Percentiles rank a stretch among this genome's conserved stretches.
Evolutionary conservation across 2,329 filamentous ascomycete genomes (phyloP).

Genomic region (Paecilomyces dactylethromorphus): DNA sequence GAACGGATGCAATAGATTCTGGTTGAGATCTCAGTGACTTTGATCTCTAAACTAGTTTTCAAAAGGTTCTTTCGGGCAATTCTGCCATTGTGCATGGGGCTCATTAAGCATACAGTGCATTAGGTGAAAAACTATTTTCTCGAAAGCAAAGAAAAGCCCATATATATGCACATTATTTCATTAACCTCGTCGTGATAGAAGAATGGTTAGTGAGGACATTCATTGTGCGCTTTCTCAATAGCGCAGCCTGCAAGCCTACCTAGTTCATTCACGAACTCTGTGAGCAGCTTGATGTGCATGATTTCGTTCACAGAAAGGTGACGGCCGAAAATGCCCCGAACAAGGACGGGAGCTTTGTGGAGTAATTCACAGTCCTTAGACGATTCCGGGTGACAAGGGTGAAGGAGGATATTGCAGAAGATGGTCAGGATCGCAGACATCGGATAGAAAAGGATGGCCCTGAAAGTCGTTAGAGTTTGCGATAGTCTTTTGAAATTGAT

Average conservation of each 20-base stretch:
- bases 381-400: conserved; percentile 40
- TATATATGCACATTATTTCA: too few species aligned
- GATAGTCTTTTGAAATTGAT: conserved; percentile 1
- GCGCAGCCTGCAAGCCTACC: conserved; percentile 39
- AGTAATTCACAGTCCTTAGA: conserved; percentile 44
- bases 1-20: background rate
- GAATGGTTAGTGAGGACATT: conserved; percentile 8
- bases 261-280: conserved; percentile 41
- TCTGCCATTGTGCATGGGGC: background rate
- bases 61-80: background rate
- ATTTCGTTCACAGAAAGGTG: conserved; percentile 29
- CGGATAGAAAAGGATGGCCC: conserved; percentile 53
- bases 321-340: conserved; percentile 30
- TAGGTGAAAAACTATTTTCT: too few species aligned
- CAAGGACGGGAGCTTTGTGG: conserved; percentile 35
- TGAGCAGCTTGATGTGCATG: conserved; percentile 35
- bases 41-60: background rate
- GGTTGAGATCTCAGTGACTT: too few species aligned
- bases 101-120: too few species aligned
- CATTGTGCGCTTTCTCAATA: conserved; percentile 32
- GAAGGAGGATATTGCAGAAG: conserved; percentile 49
- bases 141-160: too few species aligned
- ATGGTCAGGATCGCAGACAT: conserved; percentile 48
- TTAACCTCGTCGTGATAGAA: background rate
- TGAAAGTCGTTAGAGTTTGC: conserved; percentile 16